These are phyloP conservation scores for Pezicula carpinea DNA, from an alignment of 2,329 filamentous ascomycete genomes.

Conservation along the genomic window DNA sequence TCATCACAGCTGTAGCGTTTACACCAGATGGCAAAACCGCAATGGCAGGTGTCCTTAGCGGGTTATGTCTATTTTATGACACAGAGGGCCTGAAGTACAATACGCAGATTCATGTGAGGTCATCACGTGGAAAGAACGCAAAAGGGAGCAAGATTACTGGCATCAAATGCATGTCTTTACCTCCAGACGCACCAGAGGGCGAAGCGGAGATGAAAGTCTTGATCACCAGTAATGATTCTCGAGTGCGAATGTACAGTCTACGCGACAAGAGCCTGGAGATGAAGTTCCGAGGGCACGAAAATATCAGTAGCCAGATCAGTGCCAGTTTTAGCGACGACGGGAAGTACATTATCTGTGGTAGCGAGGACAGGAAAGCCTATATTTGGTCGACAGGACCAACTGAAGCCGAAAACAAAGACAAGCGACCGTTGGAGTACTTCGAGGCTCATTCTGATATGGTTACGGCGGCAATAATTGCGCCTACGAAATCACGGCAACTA, in stretches of 20 bases:
- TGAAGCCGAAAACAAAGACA: constrained; percentile 59
- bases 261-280: constrained; percentile 78
- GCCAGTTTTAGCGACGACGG: constrained; percentile 86
- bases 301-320: constrained; percentile 83
- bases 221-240: constrained; percentile 91
- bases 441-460: constrained; percentile 87
- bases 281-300: constrained; percentile 90
- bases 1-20: constrained; percentile 92
- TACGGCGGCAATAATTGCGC: constrained; percentile 83
- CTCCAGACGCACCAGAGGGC: constrained; percentile 50
- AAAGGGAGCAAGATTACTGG: constrained; percentile 98
- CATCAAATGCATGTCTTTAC: constrained; percentile 69
- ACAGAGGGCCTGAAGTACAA: constrained; percentile 83
- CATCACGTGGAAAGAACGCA: constrained; percentile 84
- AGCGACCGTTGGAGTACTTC: constrained; percentile 80
- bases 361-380: constrained; percentile 85
- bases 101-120: constrained; percentile 88
- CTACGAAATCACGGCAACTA: constrained; percentile 69
- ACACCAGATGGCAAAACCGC: constrained; percentile 86
- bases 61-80: constrained; percentile 84
- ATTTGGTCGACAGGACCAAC: constrained; percentile 71
- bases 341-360: constrained; percentile 83
- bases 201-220: constrained; percentile 68
- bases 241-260: constrained; percentile 84
- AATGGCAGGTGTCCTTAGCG: constrained; percentile 83